phyloP scores from a whole-genome alignment of 352 stramenopile species.

The Pythium phragmitis region DNA sequence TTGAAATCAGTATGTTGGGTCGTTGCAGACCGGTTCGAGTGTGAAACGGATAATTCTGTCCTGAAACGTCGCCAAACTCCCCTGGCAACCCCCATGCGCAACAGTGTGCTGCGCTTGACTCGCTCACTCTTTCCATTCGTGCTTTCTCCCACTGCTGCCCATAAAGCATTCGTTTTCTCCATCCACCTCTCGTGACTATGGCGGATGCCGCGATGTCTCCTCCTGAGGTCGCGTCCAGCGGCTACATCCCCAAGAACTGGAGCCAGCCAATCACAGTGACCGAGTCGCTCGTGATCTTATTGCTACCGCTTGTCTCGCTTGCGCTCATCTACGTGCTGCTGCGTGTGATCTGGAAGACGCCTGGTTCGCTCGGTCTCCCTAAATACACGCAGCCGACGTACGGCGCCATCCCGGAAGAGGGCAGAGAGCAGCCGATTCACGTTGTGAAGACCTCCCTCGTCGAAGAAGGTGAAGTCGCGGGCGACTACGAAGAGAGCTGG shows the following conservation, averaged over 20 bases:
- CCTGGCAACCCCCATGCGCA: neutral
- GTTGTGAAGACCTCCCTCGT: conserved; percentile 54
- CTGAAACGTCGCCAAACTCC: conserved; percentile 9
- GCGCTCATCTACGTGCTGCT: conserved; percentile 65
- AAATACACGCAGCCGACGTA: conserved; percentile 43
- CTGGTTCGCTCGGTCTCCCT: conserved; percentile 37
- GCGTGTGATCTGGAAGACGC: conserved; percentile 65
- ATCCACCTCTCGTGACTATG: conserved; percentile 6
- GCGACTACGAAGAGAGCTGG: conserved; percentile 59
- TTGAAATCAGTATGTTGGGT: conserved; percentile 5
- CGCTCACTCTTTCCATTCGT: neutral
- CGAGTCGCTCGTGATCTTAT: conserved; percentile 38
- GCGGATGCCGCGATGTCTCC: conserved; percentile 7
- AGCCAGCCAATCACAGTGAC: conserved; percentile 32
- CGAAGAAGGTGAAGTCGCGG: conserved; percentile 57
- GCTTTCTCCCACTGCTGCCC: neutral
- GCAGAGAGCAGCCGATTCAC: conserved; percentile 33
- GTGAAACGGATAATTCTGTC: conserved; percentile 12
- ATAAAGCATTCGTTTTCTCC: neutral
- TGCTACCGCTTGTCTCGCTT: conserved; percentile 50
- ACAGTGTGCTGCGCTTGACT: neutral
- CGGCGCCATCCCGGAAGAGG: conserved; percentile 37
- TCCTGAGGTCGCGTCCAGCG: neutral
- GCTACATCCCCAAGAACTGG: conserved; percentile 33
- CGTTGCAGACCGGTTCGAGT: neutral